These are phyloP conservation scores for Millerozyma miso DNA, from an alignment of 805 yeast species.

Conservation along the genomic window DNA sequence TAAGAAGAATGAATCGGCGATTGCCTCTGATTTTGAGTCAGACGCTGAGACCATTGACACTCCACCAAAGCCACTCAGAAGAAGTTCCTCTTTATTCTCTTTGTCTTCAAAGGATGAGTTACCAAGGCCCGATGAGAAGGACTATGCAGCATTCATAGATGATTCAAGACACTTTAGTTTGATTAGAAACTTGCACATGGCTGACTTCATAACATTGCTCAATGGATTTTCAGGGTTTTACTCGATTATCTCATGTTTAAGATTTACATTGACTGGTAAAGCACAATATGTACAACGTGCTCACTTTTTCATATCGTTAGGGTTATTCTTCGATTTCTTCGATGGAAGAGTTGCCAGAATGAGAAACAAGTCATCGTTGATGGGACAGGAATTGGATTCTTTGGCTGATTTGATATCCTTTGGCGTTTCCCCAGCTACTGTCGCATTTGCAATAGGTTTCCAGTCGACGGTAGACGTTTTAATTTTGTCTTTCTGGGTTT, in stretches of 20 bases:
- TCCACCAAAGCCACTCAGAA: constrained; percentile 31
- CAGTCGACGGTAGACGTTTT: constrained; percentile 79
- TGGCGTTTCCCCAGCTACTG: constrained; percentile 92
- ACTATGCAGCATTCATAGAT: constrained; percentile 72
- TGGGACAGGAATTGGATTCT: constrained; percentile 98
- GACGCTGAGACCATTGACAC: constrained; percentile 20
- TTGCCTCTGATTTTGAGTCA: constrained; percentile 34
- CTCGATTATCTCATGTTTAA: constrained; percentile 78
- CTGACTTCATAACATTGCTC: constrained; percentile 90
- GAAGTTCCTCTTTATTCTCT: constrained; percentile 51
- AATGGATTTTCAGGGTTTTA: constrained; percentile 94
- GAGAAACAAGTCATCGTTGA: constrained; percentile 83
- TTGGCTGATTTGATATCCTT: constrained; percentile 92
- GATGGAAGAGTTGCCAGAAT: constrained; percentile 97
- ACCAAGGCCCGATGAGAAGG: constrained; percentile 74
- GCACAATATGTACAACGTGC: constrained; percentile 79
- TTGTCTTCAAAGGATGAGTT: constrained; percentile 52
- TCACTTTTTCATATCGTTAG: constrained; percentile 82
- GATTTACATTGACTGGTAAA: constrained; percentile 70
- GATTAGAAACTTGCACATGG: constrained; percentile 85
- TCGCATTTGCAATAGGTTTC: constrained; percentile 89
- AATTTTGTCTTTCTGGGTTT: constrained; percentile 74
- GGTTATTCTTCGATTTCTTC: constrained; percentile 91
- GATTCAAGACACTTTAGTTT: constrained; percentile 85
- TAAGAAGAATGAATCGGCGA: constrained; percentile 30